A percentile compares a stretch with the other conserved stretches of the same genome.
Conservation (phyloP, 2,329 filamentous ascomycete species). For the Fusarium annulatum region DNA sequence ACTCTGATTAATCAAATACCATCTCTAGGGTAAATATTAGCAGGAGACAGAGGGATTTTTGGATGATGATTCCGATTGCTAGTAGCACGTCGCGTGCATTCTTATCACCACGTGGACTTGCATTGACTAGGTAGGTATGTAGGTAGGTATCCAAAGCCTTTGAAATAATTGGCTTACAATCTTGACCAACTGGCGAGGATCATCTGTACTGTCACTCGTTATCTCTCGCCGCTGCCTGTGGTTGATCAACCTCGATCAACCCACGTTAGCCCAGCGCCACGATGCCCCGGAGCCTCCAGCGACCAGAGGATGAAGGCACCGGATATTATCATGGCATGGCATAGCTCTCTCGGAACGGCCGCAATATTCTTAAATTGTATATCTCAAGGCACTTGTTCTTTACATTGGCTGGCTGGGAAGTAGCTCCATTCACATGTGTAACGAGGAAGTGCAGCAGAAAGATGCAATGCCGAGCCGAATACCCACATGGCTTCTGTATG, state of each 20-base stretch:
- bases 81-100: neutral
- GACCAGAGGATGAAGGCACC: neutral
- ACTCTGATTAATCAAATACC: neutral
- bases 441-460: slow-evolving; percentile 13
- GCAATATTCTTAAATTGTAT: neutral
- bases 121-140: neutral
- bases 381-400: neutral
- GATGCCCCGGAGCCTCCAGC: slow-evolving; percentile 8
- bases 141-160: neutral
- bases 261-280: neutral
- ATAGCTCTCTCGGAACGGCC: neutral
- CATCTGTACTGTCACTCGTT: neutral
- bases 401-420: neutral
- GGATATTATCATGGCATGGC: neutral
- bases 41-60: neutral
- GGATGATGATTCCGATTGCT: neutral
- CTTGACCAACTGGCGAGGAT: slow-evolving; percentile 1
- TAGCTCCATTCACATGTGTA: slow-evolving; percentile 23
- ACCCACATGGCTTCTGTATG: slow-evolving; percentile 26
- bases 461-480: slow-evolving; percentile 7
- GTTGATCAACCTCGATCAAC: slow-evolving; percentile 4
- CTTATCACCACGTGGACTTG: slow-evolving; percentile 20
- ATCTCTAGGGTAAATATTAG: neutral
- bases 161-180: slow-evolving; percentile 2
- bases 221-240: neutral